A percentile compares a stretch with the other conserved stretches of the same genome.
phyloP scores from a whole-genome alignment of 1,284 basidiomycete genomes.

The Uromyces viciae-fabae region DNA sequence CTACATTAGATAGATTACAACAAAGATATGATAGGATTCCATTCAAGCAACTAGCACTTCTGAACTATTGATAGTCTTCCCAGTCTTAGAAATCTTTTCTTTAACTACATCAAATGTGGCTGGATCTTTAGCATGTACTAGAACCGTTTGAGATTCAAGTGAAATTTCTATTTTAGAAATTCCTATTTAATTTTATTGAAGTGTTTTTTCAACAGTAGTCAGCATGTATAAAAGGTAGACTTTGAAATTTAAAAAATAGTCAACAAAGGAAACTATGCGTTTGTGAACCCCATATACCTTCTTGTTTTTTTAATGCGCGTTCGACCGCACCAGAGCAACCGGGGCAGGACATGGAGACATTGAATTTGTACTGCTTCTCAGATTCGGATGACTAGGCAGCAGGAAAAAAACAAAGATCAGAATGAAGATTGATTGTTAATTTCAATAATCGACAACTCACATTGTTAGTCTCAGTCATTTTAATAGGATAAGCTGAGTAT shows the following conservation, averaged over 20 bases:
- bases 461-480: neutral
- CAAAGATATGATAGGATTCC: too few species aligned
- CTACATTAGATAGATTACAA: too few species aligned
- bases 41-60: slow-evolving; percentile 17
- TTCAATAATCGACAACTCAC: neutral
- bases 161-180: slow-evolving; percentile 44
- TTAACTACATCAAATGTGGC: slow-evolving; percentile 41
- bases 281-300: slow-evolving; percentile 15
- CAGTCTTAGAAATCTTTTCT: slow-evolving; percentile 42
- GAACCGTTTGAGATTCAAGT: slow-evolving; percentile 43
- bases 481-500: neutral
- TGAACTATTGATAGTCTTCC: slow-evolving; percentile 40
- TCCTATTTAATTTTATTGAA: too few species aligned
- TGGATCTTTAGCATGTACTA: slow-evolving; percentile 24
- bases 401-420: neutral
- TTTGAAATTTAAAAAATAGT: neutral
- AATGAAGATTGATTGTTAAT: neutral
- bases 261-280: too few species aligned
- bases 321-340: slow-evolving; percentile 44
- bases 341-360: slow-evolving; percentile 34
- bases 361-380: slow-evolving; percentile 37
- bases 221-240: too few species aligned
- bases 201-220: too few species aligned
- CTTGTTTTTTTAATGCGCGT: slow-evolving; percentile 45
- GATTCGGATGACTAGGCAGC: slow-evolving; percentile 2